These are phyloP conservation scores for Farysia itapuensis DNA, from an alignment of 1,284 basidiomycete species.

Conservation along the genomic window DNA sequence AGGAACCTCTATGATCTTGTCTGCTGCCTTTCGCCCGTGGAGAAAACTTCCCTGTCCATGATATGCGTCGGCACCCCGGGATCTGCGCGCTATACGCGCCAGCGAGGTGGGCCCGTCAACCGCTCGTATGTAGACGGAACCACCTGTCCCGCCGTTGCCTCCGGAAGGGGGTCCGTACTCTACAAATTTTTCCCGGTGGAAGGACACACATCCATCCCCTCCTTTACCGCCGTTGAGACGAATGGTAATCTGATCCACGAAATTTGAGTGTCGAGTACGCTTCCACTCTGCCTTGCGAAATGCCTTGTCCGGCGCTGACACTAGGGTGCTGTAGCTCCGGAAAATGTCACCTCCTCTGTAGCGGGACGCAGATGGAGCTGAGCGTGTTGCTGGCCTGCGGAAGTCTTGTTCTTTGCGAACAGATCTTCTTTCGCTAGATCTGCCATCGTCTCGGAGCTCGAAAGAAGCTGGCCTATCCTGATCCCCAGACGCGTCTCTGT, in stretches of 20 bases:
- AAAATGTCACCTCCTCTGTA: too few relatives aligned
- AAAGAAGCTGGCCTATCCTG: too few relatives aligned
- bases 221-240: conserved; percentile 49
- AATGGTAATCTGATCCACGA: conserved; percentile 50
- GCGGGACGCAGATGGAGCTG: too few relatives aligned
- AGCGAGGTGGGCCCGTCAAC: conserved; percentile 45
- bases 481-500: too few relatives aligned
- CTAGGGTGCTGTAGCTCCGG: too few relatives aligned
- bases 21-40: conserved; percentile 43
- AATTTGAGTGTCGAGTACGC: conserved; percentile 41
- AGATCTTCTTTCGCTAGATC: too few relatives aligned
- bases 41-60: conserved; percentile 53
- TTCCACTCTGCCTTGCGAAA: conserved; percentile 47
- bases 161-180: conserved; percentile 57
- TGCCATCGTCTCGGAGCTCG: too few relatives aligned
- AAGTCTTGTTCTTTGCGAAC: too few relatives aligned
- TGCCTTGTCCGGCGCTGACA: conserved; percentile 22
- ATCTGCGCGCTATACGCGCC: conserved; percentile 40
- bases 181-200: conserved; percentile 57
- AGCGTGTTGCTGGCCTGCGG: too few relatives aligned
- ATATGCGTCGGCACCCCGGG: conserved; percentile 45
- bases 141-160: conserved; percentile 54
- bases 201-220: conserved; percentile 58
- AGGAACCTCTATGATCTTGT: conserved; percentile 51
- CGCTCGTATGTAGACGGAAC: conserved; percentile 48